phyloP scores from a whole-genome alignment of 176 grass and related monocot genomes.

The Aechmea fasciata region DNA sequence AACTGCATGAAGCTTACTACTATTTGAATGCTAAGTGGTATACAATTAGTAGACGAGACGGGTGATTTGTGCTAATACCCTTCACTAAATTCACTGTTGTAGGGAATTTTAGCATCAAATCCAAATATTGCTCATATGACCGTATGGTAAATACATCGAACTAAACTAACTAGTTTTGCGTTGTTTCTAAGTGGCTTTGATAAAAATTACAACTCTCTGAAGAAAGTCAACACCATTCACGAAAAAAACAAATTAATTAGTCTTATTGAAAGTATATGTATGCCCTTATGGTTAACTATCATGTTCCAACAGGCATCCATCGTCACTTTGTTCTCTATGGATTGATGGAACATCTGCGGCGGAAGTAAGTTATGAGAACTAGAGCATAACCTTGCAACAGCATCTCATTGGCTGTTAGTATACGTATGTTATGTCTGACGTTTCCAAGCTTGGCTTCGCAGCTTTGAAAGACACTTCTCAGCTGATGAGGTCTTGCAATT shows the following conservation, averaged over 20 bases:
- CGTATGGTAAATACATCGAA: no score
- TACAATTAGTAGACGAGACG: no score
- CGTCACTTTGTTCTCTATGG: conserved; percentile 91
- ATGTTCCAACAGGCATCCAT: conserved; percentile 49
- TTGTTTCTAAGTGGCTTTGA: no score
- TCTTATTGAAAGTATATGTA: not conserved
- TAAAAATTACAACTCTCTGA: not conserved
- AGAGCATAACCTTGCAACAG: not conserved
- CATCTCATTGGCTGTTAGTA: not conserved
- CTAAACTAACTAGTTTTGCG: no score
- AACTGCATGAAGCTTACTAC: no score
- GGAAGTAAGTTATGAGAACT: conserved; percentile 33
- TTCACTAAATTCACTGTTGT: no score
- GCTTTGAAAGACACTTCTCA: conserved; percentile 68
- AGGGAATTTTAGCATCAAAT: no score
- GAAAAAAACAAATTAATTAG: not conserved
- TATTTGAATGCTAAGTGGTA: no score
- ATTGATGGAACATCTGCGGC: conserved; percentile 68
- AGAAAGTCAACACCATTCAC: not conserved
- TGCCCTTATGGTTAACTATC: not conserved
- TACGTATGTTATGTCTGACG: conserved; percentile 16
- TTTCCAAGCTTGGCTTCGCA: conserved; percentile 17
- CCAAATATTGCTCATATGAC: no score
- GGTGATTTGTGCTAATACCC: no score
- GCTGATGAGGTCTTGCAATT: conserved; percentile 78